Percentiles rank a stretch among this genome's conserved stretches.
phyloP scores from a whole-genome alignment of 805 yeast genomes.

The Candida succiphila region DNA sequence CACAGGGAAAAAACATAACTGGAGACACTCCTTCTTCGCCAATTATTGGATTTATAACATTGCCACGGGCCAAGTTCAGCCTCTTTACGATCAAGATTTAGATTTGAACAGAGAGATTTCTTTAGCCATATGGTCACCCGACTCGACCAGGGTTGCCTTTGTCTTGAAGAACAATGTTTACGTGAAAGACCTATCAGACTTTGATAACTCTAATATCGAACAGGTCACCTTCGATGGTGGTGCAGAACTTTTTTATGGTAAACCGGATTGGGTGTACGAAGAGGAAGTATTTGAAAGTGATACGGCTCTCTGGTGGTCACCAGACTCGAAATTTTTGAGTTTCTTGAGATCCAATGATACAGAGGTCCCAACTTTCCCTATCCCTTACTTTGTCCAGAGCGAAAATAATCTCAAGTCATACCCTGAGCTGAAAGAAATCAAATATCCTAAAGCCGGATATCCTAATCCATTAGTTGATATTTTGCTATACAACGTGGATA shows the following conservation, averaged over 20 bases:
- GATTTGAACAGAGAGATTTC: conserved; percentile 22
- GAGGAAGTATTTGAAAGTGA: conserved; percentile 75
- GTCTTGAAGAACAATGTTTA: conserved; percentile 65
- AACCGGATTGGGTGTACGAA: conserved; percentile 93
- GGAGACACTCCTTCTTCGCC: conserved; percentile 62
- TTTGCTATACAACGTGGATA: conserved; percentile 30
- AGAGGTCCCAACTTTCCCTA: conserved; percentile 57
- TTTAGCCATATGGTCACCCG: conserved; percentile 65
- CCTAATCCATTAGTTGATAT: conserved; percentile 60
- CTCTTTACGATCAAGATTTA: conserved; percentile 11
- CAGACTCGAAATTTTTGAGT: conserved; percentile 53
- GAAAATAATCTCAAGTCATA: conserved; percentile 30
- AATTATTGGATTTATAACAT: conserved; percentile 55
- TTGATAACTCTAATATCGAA: conserved; percentile 15
- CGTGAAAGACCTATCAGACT: conserved; percentile 28
- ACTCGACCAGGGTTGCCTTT: conserved; percentile 53
- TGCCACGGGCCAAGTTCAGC: conserved; percentile 15
- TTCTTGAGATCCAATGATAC: conserved; percentile 67
- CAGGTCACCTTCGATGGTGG: conserved; percentile 68
- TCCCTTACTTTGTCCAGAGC: conserved; percentile 63
- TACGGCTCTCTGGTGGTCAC: conserved; percentile 83
- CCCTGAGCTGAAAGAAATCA: conserved; percentile 50
- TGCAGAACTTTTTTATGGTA: conserved; percentile 66
- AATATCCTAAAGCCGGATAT: conserved; percentile 81
- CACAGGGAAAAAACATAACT: conserved; percentile 53